Conservation (phyloP, 768 basidiomycete species). For the Xerocomus brunneocitrinus region DNA sequence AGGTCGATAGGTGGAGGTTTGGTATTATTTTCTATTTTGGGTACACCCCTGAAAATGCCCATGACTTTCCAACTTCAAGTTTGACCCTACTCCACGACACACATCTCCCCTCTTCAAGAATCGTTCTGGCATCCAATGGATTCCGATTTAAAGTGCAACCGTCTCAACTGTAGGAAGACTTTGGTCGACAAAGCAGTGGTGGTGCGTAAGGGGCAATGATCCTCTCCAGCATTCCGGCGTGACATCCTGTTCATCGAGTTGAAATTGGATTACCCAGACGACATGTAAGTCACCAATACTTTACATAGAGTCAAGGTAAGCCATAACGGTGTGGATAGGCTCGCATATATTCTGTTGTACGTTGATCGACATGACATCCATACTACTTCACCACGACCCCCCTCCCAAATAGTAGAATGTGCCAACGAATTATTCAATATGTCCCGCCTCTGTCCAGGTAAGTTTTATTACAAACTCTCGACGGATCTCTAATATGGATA, state of each 20-base stretch:
- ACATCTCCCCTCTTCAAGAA: neutral
- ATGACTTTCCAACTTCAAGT: neutral
- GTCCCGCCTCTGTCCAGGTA: slow-evolving; percentile 76
- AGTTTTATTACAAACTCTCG: neutral
- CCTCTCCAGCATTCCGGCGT: neutral
- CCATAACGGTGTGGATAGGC: slow-evolving; percentile 38
- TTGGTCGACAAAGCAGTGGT: slow-evolving; percentile 81
- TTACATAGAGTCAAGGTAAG: neutral
- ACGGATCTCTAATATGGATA: slow-evolving; percentile 4
- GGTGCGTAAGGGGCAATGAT: slow-evolving; percentile 41
- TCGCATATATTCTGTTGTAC: slow-evolving; percentile 85
- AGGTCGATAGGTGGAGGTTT: neutral
- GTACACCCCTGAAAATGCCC: slow-evolving; percentile 1
- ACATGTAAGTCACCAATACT: slow-evolving; percentile 40
- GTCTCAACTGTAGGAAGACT: slow-evolving; percentile 65
- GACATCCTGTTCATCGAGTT: neutral
- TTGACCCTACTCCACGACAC: neutral
- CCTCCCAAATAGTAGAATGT: slow-evolving; percentile 57
- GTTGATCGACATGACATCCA: slow-evolving; percentile 1
- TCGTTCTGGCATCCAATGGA: slow-evolving; percentile 46
- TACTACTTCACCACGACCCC: neutral
- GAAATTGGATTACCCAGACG: slow-evolving; percentile 36
- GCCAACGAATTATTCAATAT: slow-evolving; percentile 80
- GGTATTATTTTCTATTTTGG: slow-evolving; percentile 10
- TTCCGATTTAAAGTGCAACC: slow-evolving; percentile 72